These are phyloP conservation scores for Hypomyces perniciosus DNA, from an alignment of 2,329 filamentous ascomycete species.

Conservation along the genomic window DNA sequence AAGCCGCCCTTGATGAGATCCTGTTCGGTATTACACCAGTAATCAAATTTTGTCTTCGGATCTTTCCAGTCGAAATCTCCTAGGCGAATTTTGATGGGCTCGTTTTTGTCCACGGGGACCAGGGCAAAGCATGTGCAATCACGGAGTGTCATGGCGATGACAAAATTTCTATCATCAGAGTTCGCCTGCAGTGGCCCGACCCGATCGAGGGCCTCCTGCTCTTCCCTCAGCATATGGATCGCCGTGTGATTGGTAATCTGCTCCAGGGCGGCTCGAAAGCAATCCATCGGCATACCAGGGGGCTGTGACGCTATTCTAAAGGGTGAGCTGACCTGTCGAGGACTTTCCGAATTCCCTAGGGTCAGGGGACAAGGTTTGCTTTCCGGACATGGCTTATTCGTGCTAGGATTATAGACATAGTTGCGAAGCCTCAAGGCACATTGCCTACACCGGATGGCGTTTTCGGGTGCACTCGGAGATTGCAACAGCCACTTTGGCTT, in stretches of 20 bases:
- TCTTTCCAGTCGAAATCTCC: constrained; percentile 77
- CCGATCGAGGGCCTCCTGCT: constrained; percentile 39
- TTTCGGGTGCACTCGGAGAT: constrained; percentile 62
- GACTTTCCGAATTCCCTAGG: constrained; percentile 47
- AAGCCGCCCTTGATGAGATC: constrained; percentile 61
- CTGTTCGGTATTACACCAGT: constrained; percentile 62
- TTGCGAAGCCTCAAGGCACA: constrained; percentile 53
- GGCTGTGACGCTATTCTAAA: constrained; percentile 33
- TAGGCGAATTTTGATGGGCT: constrained; percentile 50
- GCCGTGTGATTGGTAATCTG: constrained; percentile 29
- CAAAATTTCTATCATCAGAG: constrained; percentile 43
- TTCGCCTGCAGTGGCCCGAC: constrained; percentile 38
- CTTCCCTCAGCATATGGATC: constrained; percentile 28
- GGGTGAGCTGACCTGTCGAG: constrained; percentile 38
- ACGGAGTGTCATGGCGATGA: constrained; percentile 71
- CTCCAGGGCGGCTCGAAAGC: constrained; percentile 20
- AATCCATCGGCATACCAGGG: constrained; percentile 24
- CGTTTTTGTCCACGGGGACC: constrained; percentile 32
- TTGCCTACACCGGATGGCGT: constrained; percentile 63
- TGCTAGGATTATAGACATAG: constrained; percentile 27
- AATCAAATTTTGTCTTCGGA: constrained; percentile 55
- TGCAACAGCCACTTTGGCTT: constrained; percentile 82
- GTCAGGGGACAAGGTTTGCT: constrained; percentile 59
- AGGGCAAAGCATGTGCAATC: constrained; percentile 73
- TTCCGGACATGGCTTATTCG: constrained; percentile 29